Conservation (phyloP, 108 stramenopile species). For the Skeletonema grethae region DNA sequence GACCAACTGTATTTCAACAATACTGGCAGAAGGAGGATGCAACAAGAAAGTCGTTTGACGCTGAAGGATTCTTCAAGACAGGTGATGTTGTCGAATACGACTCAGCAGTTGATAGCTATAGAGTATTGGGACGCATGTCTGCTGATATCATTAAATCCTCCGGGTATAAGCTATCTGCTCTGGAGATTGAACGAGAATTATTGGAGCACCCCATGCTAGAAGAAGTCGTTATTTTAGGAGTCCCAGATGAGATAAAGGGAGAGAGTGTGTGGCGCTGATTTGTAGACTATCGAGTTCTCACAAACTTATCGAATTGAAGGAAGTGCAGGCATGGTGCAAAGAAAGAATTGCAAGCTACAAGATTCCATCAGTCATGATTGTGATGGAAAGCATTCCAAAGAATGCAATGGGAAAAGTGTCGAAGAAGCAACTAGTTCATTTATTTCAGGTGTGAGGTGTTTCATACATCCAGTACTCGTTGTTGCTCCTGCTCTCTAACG, state of each 20-base stretch:
- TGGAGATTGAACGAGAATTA: slow-evolving; percentile 54
- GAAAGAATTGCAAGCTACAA: slow-evolving; percentile 50
- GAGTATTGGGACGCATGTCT: slow-evolving; percentile 50
- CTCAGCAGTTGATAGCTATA: slow-evolving; percentile 33
- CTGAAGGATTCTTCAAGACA: slow-evolving; percentile 51
- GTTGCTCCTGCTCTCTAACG: slow-evolving; percentile 36
- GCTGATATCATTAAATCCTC: slow-evolving; percentile 56
- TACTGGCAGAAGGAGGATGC: slow-evolving; percentile 56
- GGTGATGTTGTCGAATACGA: slow-evolving; percentile 55
- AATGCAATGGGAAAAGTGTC: slow-evolving; percentile 81
- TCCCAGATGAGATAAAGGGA: slow-evolving; percentile 48
- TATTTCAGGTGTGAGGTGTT: background rate
- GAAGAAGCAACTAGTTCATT: slow-evolving; percentile 59
- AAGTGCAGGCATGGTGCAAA: slow-evolving; percentile 44
- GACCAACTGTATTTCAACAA: slow-evolving; percentile 51
- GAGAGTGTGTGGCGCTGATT: slow-evolving; percentile 25
- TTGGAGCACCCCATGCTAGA: slow-evolving; percentile 42
- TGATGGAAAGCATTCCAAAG: slow-evolving; percentile 56
- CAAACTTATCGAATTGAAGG: slow-evolving; percentile 23
- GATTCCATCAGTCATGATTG: slow-evolving; percentile 40
- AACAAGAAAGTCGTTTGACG: slow-evolving; percentile 43
- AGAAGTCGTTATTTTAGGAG: slow-evolving; percentile 41
- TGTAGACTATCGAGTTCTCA: slow-evolving; percentile 2
- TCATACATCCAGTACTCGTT: slow-evolving; percentile 24
- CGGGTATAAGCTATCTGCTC: slow-evolving; percentile 56